Evolutionary conservation across 306 rosid species (phyloP).

Genomic region (Delonix regia): DNA sequence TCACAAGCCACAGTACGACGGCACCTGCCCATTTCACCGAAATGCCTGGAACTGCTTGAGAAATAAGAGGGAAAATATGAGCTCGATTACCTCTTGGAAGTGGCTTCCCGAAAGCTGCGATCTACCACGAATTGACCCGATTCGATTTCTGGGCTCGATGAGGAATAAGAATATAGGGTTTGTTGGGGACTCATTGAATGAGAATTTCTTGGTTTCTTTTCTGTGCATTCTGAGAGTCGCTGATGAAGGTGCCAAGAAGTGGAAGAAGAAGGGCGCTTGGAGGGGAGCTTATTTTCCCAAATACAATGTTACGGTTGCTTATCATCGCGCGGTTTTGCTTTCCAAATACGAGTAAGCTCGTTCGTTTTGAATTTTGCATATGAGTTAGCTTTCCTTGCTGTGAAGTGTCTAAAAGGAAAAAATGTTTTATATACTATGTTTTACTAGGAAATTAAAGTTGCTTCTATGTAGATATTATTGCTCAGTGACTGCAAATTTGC

Average conservation of each 20-base stretch:
- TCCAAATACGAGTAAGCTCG: slow-evolving; percentile 66
- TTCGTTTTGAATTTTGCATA: neutral
- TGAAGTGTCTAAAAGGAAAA: neutral
- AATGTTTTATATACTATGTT: neutral
- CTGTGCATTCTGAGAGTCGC: slow-evolving; percentile 73
- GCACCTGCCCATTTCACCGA: slow-evolving; percentile 80
- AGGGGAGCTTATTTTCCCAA: slow-evolving; percentile 88
- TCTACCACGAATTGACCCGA: slow-evolving; percentile 67
- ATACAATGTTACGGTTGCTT: slow-evolving; percentile 77
- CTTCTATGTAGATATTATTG: neutral
- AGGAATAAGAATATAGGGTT: slow-evolving; percentile 77
- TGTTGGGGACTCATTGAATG: slow-evolving; percentile 85
- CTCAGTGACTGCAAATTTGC: neutral
- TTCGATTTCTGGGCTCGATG: slow-evolving; percentile 60
- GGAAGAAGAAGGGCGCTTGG: slow-evolving; percentile 94
- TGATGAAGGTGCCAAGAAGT: slow-evolving; percentile 68
- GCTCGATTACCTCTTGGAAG: slow-evolving; percentile 71
- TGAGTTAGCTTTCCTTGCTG: neutral
- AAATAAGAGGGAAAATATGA: slow-evolving; percentile 71
- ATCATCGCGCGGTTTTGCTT: slow-evolving; percentile 89
- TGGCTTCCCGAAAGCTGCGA: slow-evolving; percentile 70
- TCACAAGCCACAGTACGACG: slow-evolving; percentile 66
- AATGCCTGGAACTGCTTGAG: slow-evolving; percentile 90
- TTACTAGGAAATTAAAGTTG: neutral
- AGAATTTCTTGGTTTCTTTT: slow-evolving; percentile 77